These are phyloP conservation scores for Aspergillus kassunensis DNA, from an alignment of 495 filamentous ascomycete species.

Conservation along the genomic window DNA sequence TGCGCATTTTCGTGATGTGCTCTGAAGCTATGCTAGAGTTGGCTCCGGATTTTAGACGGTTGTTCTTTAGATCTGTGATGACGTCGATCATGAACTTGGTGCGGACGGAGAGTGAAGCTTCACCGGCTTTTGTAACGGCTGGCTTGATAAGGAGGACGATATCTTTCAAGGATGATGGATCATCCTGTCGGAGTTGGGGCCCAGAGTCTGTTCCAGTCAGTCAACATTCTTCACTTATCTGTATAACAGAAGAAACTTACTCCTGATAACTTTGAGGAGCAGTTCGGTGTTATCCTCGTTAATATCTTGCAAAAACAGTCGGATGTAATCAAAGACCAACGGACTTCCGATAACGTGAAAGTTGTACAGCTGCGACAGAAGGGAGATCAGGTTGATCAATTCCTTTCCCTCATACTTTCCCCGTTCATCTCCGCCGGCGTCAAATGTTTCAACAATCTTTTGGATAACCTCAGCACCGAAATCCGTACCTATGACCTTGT, in stretches of 20 bases:
- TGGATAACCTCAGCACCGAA: conserved; percentile 84
- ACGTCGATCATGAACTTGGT: conserved; percentile 98
- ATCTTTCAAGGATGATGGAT: conserved; percentile 85
- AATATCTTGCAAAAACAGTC: conserved; percentile 66
- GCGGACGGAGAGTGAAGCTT: conserved; percentile 72
- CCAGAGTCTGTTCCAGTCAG: conserved; percentile 52
- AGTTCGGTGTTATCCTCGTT: conserved; percentile 91
- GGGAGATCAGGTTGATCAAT: conserved; percentile 71
- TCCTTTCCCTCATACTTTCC: conserved; percentile 59
- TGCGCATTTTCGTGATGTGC: conserved; percentile 81
- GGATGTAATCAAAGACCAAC: conserved; percentile 86
- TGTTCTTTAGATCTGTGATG: conserved; percentile 92
- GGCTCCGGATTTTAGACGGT: conserved; percentile 71
- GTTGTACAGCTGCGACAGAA: conserved; percentile 85
- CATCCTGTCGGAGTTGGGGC: conserved; percentile 80
- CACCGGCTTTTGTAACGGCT: conserved; percentile 59
- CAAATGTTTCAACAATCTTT: conserved; percentile 67
- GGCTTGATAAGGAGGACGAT: conserved; percentile 78
- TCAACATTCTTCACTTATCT: background rate
- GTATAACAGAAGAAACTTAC: conserved; percentile 29
- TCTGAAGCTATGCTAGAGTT: conserved; percentile 64
- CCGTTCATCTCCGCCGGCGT: conserved; percentile 33
- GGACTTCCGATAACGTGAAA: conserved; percentile 82
- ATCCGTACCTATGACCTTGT: conserved; percentile 80
- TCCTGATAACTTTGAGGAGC: conserved; percentile 76